Evolutionary conservation across 1,139 yeast species (phyloP).

Genomic region (Blastobotrys petasosporus): DNA sequence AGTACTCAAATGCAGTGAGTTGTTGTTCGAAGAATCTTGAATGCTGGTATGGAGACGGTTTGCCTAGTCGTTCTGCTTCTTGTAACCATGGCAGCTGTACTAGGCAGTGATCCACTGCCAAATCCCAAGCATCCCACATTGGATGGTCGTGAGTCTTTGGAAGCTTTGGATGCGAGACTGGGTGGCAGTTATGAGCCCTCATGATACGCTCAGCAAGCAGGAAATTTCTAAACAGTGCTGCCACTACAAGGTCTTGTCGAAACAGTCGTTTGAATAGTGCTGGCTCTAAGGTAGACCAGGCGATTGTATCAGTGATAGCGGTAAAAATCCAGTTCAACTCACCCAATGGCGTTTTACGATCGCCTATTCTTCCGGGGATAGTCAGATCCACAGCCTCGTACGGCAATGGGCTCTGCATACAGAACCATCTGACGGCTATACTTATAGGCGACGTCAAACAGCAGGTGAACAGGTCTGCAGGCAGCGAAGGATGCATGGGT

Average conservation of each 20-base stretch:
- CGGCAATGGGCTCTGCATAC: constrained; percentile 64
- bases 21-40: constrained; percentile 95
- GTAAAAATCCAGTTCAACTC: constrained; percentile 97
- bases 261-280: constrained; percentile 84
- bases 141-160: constrained; percentile 82
- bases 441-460: constrained; percentile 95
- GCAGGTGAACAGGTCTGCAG: constrained; percentile 93
- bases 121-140: constrained; percentile 98
- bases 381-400: constrained; percentile 38
- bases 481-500: constrained; percentile 91
- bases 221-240: constrained; percentile 90
- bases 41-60: constrained; percentile 59
- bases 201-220: constrained; percentile 85
- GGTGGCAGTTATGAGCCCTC: constrained; percentile 93
- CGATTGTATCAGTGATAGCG: constrained; percentile 95
- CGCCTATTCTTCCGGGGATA: constrained; percentile 87
- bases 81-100: constrained; percentile 41
- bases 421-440: constrained; percentile 86
- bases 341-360: constrained; percentile 91
- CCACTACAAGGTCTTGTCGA: constrained; percentile 94
- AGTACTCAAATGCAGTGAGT: constrained; percentile 89
- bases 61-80: constrained; percentile 32
- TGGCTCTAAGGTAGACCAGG: constrained; percentile 90
- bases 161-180: constrained; percentile 86
- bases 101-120: constrained; percentile 91